Percentiles rank a stretch among this genome's conserved stretches.
Evolutionary conservation across 345 rosid genomes (phyloP).

Genomic region (Viola odorata): DNA sequence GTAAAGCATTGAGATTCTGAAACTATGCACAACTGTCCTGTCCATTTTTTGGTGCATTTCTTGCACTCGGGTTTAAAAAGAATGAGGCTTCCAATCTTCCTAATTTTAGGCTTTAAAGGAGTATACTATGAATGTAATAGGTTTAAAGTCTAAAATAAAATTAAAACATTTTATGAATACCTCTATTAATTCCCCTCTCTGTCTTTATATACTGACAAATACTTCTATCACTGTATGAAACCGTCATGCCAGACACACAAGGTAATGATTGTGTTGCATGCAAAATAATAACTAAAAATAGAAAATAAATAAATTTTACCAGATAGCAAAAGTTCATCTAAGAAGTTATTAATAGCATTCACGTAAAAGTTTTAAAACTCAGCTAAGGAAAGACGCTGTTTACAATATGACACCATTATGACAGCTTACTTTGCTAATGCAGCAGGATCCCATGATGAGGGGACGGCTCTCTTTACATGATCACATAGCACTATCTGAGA

Average conservation of each 20-base stretch:
- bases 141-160: no score
- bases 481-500: constrained; percentile 70
- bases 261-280: not conserved
- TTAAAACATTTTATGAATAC: no score
- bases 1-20: no score
- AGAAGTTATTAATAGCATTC: not conserved
- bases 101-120: no score
- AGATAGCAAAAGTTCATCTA: not conserved
- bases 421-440: constrained; percentile 64
- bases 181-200: no score
- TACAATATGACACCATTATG: not conserved
- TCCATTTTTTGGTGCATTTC: no score
- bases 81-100: no score
- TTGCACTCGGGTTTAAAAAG: no score
- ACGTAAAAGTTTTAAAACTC: not conserved
- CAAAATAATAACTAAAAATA: not conserved
- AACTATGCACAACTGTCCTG: no score
- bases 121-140: no score
- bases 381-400: not conserved
- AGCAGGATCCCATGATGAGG: constrained; percentile 88
- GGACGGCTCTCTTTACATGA: constrained; percentile 77
- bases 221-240: not conserved
- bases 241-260: not conserved
- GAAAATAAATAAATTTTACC: not conserved
- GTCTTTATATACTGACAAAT: no score